Conservation (phyloP, 768 basidiomycete genomes). For the Tulasnella sp. region DNA sequence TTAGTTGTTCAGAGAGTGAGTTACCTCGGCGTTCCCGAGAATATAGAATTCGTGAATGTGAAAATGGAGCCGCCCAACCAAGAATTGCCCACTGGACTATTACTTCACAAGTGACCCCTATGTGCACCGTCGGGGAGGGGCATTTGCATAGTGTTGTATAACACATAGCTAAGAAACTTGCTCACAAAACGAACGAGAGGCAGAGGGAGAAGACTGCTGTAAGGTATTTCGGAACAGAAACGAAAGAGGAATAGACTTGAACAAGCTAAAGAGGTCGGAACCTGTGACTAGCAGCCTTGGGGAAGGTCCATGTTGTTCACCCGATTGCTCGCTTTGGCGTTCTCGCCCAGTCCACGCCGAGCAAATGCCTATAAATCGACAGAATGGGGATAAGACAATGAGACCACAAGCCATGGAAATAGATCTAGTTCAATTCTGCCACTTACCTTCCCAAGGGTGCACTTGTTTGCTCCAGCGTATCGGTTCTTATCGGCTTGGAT, state of each 20-base stretch:
- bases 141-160: not conserved
- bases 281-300: conserved; percentile 30
- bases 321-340: conserved; percentile 35
- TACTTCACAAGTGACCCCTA: not conserved
- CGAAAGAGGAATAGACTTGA: not conserved
- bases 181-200: not conserved
- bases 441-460: conserved; percentile 39
- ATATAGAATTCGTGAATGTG: too few relatives aligned
- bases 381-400: conserved; percentile 31
- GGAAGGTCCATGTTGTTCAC: conserved; percentile 36
- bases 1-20: too few relatives aligned
- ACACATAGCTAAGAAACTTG: not conserved
- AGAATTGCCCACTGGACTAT: too few relatives aligned
- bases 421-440: too few relatives aligned
- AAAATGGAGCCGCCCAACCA: too few relatives aligned
- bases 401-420: too few relatives aligned
- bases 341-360: conserved; percentile 44
- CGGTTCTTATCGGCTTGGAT: conserved; percentile 51
- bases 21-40: too few relatives aligned
- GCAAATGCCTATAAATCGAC: conserved; percentile 51
- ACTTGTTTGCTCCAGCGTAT: conserved; percentile 45
- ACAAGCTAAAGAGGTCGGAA: not conserved
- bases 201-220: not conserved
- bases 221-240: not conserved
- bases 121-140: not conserved